Percentiles rank a stretch among this genome's conserved stretches.
Evolutionary conservation across 805 yeast genomes (phyloP).

Genomic region (Barnettozyma sucrosica): DNA sequence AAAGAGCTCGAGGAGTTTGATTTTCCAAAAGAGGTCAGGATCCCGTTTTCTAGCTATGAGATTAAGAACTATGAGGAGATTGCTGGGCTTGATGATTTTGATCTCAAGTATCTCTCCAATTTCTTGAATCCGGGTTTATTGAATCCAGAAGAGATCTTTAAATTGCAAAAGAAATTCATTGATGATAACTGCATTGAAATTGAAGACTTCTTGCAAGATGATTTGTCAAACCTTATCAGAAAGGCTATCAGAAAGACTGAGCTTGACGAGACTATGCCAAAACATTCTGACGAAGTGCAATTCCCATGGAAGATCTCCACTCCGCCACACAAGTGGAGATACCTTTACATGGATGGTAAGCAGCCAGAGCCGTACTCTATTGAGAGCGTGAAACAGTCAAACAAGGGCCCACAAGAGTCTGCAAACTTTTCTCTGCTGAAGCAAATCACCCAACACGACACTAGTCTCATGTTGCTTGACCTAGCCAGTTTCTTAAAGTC

Average conservation of each 20-base stretch:
- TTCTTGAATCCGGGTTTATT: slow-evolving; percentile 55
- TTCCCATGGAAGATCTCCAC: slow-evolving; percentile 87
- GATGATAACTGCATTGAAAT: slow-evolving; percentile 70
- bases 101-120: slow-evolving; percentile 42
- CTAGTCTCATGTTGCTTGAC: slow-evolving; percentile 41
- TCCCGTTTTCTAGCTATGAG: slow-evolving; percentile 36
- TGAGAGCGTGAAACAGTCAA: slow-evolving; percentile 27
- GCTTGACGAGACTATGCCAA: slow-evolving; percentile 57
- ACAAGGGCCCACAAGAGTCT: slow-evolving; percentile 41
- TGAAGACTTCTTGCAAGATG: slow-evolving; percentile 52
- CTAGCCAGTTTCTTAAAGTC: slow-evolving; percentile 57
- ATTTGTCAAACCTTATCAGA: slow-evolving; percentile 43
- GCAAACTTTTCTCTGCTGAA: slow-evolving; percentile 46
- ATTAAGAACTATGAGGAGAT: slow-evolving; percentile 24
- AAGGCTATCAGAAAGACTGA: slow-evolving; percentile 50
- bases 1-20: slow-evolving; percentile 74
- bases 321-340: slow-evolving; percentile 93
- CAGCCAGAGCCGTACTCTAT: slow-evolving; percentile 28
- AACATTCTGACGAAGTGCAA: slow-evolving; percentile 43
- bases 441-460: slow-evolving; percentile 18
- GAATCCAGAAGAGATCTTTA: slow-evolving; percentile 30
- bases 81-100: slow-evolving; percentile 26
- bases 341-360: slow-evolving; percentile 71
- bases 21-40: slow-evolving; percentile 62
- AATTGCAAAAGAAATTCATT: slow-evolving; percentile 47